Percentiles rank a stretch among this genome's conserved stretches.
Evolutionary conservation across 2,329 filamentous ascomycete species (phyloP).

Genomic region (Fusarium sarcochroum): DNA sequence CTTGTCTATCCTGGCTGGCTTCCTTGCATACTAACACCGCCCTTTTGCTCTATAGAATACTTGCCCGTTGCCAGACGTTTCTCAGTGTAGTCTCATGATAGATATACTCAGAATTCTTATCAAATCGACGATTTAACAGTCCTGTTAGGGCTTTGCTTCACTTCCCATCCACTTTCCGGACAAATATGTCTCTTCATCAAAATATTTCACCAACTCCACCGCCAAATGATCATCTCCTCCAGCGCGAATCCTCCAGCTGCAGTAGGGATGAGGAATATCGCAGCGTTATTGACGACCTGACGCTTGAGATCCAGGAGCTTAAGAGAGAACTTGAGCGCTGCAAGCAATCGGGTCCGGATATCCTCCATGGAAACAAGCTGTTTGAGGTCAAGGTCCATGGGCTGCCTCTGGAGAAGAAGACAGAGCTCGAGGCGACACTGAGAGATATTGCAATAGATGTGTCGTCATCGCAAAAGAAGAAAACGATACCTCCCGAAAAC

Average conservation of each 20-base stretch:
- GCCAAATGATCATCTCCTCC: constrained; percentile 56
- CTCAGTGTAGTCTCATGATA: background rate
- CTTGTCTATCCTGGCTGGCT: too few species aligned
- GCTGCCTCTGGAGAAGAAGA: constrained; percentile 78
- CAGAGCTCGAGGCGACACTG: constrained; percentile 81
- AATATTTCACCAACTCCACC: constrained; percentile 42
- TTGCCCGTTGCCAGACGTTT: too few species aligned
- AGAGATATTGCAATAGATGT: constrained; percentile 72
- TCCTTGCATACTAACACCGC: too few species aligned
- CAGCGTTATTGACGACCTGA: constrained; percentile 89
- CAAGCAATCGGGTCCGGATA: constrained; percentile 75
- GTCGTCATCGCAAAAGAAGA: constrained; percentile 58
- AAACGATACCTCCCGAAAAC: constrained; percentile 58
- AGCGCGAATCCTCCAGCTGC: constrained; percentile 64
- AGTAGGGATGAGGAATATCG: constrained; percentile 81
- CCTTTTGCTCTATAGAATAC: too few species aligned
- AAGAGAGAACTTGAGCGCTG: constrained; percentile 81
- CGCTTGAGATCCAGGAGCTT: constrained; percentile 84
- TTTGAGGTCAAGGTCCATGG: constrained; percentile 88
- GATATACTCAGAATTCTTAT: background rate
- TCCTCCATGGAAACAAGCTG: constrained; percentile 80
- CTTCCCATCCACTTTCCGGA: background rate
- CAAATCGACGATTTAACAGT: background rate
- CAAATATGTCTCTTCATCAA: constrained; percentile 45
- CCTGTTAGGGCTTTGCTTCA: background rate